Base-by-base conservation (phyloP, 2,329 filamentous ascomycete species). In the Thielaviopsis populi region DNA sequence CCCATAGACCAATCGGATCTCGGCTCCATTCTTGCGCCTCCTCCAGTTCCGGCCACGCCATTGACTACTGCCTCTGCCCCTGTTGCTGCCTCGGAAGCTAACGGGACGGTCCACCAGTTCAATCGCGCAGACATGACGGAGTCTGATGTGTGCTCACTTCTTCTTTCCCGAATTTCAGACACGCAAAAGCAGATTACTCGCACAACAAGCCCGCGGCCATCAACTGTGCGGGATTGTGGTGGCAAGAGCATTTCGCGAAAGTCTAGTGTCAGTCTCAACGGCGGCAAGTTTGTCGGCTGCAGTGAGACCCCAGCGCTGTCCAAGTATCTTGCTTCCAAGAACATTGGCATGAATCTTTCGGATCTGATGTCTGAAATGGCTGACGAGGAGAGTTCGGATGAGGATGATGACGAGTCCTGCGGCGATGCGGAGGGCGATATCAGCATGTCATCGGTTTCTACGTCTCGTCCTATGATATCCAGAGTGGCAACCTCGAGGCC, bases 1-100 rank as follows among this genome's bases (percentile, higher is more conserved):
- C 84, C 87, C 13, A 83, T 96, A 65, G 88, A 95, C 17, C 58
- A 63, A 24, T 22, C 37, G 15, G 64, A 66, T 17, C 48, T 66
- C 22, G 43, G 40, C 2, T 42, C 61, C 10, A 62, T 65, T 22
- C 54, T 59, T 27, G 50, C 63, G 17, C 59, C 59, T 6, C 59
- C 59, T n/a, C 59, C 59, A 15, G 37, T 42, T 5, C 37, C 50
- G 7, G 46, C 48, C n/a, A 27, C 63, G 17, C 63, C 63, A 3
- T n/a, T 59, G 5, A 17, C 40, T 43, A 19, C 40, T 56, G 48
- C 61, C 37, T 15, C 48, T 19, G 24, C 63, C 5, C 40, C 48
- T 22, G 27, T 42, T 19, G 27, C 6, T 30, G 17, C 53, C 13
- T 13, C 48, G 10, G 50, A 56, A 56, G 37, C 48, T 15, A 43